Base-by-base conservation (phyloP, 805 yeast species). In the Scheffersomyces ergatensis region DNA sequence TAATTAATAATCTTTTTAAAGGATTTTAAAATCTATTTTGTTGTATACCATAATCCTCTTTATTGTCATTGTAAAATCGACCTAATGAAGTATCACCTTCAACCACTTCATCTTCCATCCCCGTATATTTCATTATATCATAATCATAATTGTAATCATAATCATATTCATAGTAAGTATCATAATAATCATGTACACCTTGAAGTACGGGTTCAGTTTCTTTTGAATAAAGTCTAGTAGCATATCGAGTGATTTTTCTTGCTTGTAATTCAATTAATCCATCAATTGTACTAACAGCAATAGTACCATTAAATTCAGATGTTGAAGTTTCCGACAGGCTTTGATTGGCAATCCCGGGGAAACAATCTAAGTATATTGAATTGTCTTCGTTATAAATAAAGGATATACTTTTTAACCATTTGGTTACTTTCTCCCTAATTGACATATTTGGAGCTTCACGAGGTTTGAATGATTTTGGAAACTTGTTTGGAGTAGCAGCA, bases 381-480 rank as follows among this genome's bases (percentile, higher is more conserved):
- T 42, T 34, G 24, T 51, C 47, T 30, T 47, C 53, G 15, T 58
- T 46, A 0, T 62, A 53, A 37, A 61, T 68, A 11, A 20, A 26
- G 1, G 90, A 90, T 3, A 85, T 72, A 21, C 70, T 67, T 3
- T 64, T 62, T 26, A 85, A 73, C 93, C 93, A 85, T 5, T 57
- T 62, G 29, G 68, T 67, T 1, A 85, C 85, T 51, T 85, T 85
- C 51, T 85, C 92, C 36, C 61, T 65, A 46, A 72, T 76, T 1
- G 80, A 71, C 89, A 85, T 84, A 56, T 79, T 81, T 7, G 74
- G 63, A 2, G 80, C 79, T 23, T 61, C 60, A 51, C 88, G 68
- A 11, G 92, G 92, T 43, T 83, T 74, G 53, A 85, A 83, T 12
- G 54, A 51, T 8, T 19, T 13, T 21, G 24, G 24, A 21, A 21